A percentile compares a stretch with the other conserved stretches of the same genome.
phyloP scores from a whole-genome alignment of 139 green algal species.

The Monoraphidium neglectum region DNA sequence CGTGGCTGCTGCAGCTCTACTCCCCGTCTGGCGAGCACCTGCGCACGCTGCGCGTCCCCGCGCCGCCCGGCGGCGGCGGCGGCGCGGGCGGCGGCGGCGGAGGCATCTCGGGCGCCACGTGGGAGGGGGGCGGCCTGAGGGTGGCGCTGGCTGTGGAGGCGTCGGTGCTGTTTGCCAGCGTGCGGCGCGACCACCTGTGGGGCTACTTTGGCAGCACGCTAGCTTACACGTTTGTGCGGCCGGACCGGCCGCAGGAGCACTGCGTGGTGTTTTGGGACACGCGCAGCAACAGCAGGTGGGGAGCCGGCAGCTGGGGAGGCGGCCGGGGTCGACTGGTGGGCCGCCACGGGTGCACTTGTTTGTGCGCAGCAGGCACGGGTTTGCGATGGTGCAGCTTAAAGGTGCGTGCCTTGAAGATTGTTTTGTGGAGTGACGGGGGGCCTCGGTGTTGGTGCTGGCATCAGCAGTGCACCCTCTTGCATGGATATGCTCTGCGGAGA shows the following conservation, averaged over 20 bases:
- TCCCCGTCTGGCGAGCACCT: conserved; percentile 67
- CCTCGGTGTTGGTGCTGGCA: no score
- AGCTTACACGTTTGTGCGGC: conserved; percentile 74
- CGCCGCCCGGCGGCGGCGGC: conserved; percentile 32
- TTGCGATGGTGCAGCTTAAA: no score
- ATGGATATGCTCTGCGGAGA: no score
- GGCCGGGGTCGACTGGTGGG: no score
- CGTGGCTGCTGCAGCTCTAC: conserved; percentile 73
- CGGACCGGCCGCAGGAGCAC: conserved; percentile 60
- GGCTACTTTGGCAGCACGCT: conserved; percentile 77
- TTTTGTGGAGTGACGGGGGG: no score
- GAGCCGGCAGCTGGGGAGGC: no score
- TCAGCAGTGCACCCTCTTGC: no score
- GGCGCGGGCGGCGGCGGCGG: conserved; percentile 18
- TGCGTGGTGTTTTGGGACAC: conserved; percentile 86
- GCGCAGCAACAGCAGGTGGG: conserved; percentile 10
- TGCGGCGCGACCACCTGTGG: conserved; percentile 67
- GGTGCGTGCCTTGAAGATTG: no score
- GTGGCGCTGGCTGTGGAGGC: conserved; percentile 75
- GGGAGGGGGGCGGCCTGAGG: conserved; percentile 76
- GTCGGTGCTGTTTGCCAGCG: conserved; percentile 80
- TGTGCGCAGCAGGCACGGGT: no score
- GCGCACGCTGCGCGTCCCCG: conserved; percentile 70
- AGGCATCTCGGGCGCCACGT: conserved; percentile 58
- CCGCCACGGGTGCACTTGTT: no score